phyloP scores from a whole-genome alignment of 371 early-diverging fungal species.

The Cokeromyces recurvatus region DNA sequence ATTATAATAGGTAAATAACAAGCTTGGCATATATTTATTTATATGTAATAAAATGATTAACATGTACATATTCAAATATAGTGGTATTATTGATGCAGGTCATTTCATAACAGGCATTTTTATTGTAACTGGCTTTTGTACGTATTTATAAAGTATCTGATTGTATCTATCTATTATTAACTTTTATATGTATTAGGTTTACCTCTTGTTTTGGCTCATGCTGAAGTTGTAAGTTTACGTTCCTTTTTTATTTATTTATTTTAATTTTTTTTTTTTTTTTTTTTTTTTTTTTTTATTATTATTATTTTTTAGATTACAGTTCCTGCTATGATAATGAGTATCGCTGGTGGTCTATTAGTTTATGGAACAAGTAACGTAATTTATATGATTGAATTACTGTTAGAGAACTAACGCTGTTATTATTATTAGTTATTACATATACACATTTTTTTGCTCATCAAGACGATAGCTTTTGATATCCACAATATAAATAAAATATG shows the following conservation, averaged over 20 bases:
- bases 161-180: too few relatives aligned
- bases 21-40: not conserved
- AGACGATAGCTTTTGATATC: too few relatives aligned
- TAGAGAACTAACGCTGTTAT: not conserved
- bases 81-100: constrained; percentile 81
- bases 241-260: too few relatives aligned
- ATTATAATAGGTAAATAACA: constrained; percentile 53
- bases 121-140: constrained; percentile 89
- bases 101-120: constrained; percentile 90
- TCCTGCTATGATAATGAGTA: constrained; percentile 85
- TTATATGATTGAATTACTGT: not conserved
- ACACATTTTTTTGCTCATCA: constrained; percentile 47
- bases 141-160: constrained; percentile 10
- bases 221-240: constrained; percentile 49
- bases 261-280: too few relatives aligned
- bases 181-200: constrained; percentile 34
- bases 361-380: constrained; percentile 75
- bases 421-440: constrained; percentile 39
- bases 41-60: not conserved
- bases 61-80: constrained; percentile 1
- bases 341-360: constrained; percentile 81
- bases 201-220: constrained; percentile 73
- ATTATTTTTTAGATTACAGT: constrained; percentile 48
- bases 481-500: too few relatives aligned
- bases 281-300: not conserved